These are phyloP conservation scores for Boletellus deceptivus DNA, from an alignment of 1,284 basidiomycete species.

Conservation along the genomic window DNA sequence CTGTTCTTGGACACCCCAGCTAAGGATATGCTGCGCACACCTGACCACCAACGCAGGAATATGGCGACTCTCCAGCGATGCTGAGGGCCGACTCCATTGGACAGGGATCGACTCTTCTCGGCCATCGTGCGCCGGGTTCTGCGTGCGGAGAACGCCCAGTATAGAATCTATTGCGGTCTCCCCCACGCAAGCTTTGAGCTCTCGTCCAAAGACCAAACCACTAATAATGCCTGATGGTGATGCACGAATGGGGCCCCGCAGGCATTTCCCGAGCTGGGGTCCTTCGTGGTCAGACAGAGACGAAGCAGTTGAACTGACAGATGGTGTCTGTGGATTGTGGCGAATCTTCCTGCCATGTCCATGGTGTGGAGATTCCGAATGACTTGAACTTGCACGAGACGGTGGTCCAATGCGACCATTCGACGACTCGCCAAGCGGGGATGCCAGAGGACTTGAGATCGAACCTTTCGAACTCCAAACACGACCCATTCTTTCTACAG, in stretches of 20 bases:
- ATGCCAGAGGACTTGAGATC: conserved; percentile 39
- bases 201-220: conserved; percentile 65
- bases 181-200: conserved; percentile 53
- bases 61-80: conserved; percentile 50
- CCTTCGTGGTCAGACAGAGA: conserved; percentile 58
- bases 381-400: conserved; percentile 39
- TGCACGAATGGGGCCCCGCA: conserved; percentile 52
- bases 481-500: conserved; percentile 71
- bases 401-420: conserved; percentile 30
- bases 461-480: conserved; percentile 55
- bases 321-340: conserved; percentile 57
- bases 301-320: conserved; percentile 50
- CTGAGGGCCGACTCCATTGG: conserved; percentile 26
- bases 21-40: conserved; percentile 76
- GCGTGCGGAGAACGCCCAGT: conserved; percentile 19
- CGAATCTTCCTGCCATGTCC: conserved; percentile 37
- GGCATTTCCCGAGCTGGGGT: conserved; percentile 51
- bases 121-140: conserved; percentile 16
- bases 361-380: conserved; percentile 18
- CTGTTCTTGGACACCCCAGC: conserved; percentile 82
- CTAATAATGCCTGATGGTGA: conserved; percentile 35
- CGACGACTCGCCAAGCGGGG: conserved; percentile 36
- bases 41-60: conserved; percentile 74
- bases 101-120: conserved; percentile 18
- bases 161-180: conserved; percentile 53